Base-by-base conservation (phyloP, 768 basidiomycete genomes). In the Lactarius trivialis region DNA sequence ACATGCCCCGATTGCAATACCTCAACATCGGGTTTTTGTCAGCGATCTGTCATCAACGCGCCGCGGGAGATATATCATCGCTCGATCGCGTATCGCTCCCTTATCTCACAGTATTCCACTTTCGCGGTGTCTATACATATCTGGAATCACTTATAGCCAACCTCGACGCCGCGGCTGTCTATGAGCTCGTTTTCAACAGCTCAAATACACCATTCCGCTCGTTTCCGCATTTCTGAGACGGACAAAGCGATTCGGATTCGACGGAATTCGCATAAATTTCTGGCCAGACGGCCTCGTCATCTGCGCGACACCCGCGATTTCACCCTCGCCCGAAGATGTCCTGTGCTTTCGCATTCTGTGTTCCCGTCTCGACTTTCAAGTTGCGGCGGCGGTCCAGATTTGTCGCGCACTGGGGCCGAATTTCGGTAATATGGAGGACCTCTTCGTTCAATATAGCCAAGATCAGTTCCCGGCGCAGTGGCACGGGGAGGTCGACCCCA, bases 11-110 rank as follows among this genome's bases (percentile, higher is more conserved):
- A 24, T 5, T 58, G 19, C 45, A 5, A 19, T 48, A 19, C 24
- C 56, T 58, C 34, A 58, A 50, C 24, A 50, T 58, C 24, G 48
- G 34, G 0, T 58, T 58, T 45, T 50, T 58, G 30, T 58, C 48
- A 17, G 4, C 45, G 2, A 33, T 9, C 28, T 48, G 21, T 14
- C 21, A 11, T 48, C 33, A 3, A 33, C 45, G 19, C 7, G 7
- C 21, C 4, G 17, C 4, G 15, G 26, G 56, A 56, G 26, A 12
- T 19, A 11, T 3, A 4, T 21, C 17, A 3, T n/a, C 15, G 17
- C 37, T n/a, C 17, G 5, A 34, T 26, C 45, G 24, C 34, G 34
- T 50, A 32, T 21, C 30, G 1, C 56, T 58, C 6, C 15, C 48
- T 9, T 5, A n/a, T 19, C 56, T 58, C 14, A 8, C 1, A 19